phyloP scores from a whole-genome alignment of 768 basidiomycete species.

The Dictyophora rubrovolvata region DNA sequence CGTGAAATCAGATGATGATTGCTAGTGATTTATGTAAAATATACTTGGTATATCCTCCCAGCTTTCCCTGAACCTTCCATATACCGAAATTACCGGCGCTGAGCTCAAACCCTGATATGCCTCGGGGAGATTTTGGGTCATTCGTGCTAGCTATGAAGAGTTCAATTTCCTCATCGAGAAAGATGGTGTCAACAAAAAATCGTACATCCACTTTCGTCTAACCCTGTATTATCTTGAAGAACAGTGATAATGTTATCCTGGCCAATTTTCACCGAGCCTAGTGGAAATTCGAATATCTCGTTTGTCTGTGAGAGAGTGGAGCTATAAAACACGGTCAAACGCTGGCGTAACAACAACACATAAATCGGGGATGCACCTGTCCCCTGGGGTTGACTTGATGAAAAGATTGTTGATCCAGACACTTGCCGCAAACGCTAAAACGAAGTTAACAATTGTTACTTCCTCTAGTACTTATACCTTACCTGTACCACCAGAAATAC shows the following conservation, averaged over 20 bases:
- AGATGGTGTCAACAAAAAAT: not conserved
- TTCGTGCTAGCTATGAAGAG: conserved; percentile 30
- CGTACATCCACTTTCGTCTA: conserved; percentile 50
- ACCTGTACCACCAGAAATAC: conserved; percentile 71
- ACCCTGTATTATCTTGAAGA: conserved; percentile 60
- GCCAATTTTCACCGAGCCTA: conserved; percentile 37
- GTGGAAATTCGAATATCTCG: conserved; percentile 52
- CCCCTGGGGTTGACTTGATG: conserved; percentile 58
- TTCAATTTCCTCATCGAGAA: not conserved
- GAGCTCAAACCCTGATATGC: conserved; percentile 68
- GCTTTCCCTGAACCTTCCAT: conserved; percentile 71
- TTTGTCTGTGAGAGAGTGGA: conserved; percentile 32
- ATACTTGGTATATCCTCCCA: conserved; percentile 59
- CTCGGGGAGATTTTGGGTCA: conserved; percentile 62
- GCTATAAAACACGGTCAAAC: not conserved
- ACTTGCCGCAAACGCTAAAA: conserved; percentile 66
- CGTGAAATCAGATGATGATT: not conserved
- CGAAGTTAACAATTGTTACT: not conserved
- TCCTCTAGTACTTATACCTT: conserved; percentile 2
- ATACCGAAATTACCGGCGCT: conserved; percentile 41
- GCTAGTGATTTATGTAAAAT: conserved; percentile 11
- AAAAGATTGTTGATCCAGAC: conserved; percentile 72
- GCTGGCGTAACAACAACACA: too few relatives aligned
- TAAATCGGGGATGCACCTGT: conserved; percentile 27
- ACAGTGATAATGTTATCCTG: conserved; percentile 70